Conservation (phyloP, 2,329 filamentous ascomycete genomes). For the Volutella citrinella region DNA sequence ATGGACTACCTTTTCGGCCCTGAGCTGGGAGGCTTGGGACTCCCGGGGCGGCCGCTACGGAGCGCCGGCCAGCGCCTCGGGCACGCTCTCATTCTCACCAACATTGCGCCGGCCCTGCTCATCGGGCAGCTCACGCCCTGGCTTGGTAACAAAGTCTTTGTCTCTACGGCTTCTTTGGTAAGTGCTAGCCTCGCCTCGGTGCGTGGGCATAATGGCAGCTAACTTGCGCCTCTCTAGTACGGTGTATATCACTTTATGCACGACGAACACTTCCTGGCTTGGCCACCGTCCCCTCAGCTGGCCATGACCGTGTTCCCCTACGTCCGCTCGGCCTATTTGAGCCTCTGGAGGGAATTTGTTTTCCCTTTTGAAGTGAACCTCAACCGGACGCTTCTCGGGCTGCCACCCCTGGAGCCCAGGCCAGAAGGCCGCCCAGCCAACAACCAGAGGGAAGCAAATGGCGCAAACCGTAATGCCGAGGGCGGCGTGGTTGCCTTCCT, state of each 20-base stretch:
- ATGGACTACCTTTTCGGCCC: slow-evolving; percentile 39
- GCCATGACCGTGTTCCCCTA: slow-evolving; percentile 50
- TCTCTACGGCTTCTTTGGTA: slow-evolving; percentile 43
- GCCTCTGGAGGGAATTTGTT: slow-evolving; percentile 45
- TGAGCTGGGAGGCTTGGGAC: slow-evolving; percentile 27
- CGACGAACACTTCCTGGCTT: slow-evolving; percentile 43
- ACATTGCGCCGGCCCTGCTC: slow-evolving; percentile 45
- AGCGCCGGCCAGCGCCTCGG: slow-evolving; percentile 28
- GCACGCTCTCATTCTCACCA: slow-evolving; percentile 37
- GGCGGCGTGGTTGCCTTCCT: slow-evolving; percentile 35
- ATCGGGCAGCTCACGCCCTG: slow-evolving; percentile 42
- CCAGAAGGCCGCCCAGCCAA: slow-evolving; percentile 15
- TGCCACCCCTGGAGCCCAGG: slow-evolving; percentile 29
- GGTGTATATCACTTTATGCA: slow-evolving; percentile 43
- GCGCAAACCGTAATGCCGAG: slow-evolving; percentile 23
- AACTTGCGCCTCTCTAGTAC: slow-evolving; percentile 35
- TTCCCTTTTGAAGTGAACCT: slow-evolving; percentile 46
- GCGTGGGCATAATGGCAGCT: too few species aligned
- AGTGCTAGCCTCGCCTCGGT: slow-evolving; percentile 15
- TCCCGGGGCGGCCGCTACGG: slow-evolving; percentile 17
- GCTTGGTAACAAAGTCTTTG: slow-evolving; percentile 38
- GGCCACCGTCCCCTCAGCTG: slow-evolving; percentile 53
- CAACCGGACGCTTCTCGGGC: slow-evolving; percentile 44
- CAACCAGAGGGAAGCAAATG: slow-evolving; percentile 13
- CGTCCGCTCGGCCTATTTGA: slow-evolving; percentile 42